Base-by-base conservation (phyloP, 306 rosid genomes). In the Cucurbita argyrosperma region DNA sequence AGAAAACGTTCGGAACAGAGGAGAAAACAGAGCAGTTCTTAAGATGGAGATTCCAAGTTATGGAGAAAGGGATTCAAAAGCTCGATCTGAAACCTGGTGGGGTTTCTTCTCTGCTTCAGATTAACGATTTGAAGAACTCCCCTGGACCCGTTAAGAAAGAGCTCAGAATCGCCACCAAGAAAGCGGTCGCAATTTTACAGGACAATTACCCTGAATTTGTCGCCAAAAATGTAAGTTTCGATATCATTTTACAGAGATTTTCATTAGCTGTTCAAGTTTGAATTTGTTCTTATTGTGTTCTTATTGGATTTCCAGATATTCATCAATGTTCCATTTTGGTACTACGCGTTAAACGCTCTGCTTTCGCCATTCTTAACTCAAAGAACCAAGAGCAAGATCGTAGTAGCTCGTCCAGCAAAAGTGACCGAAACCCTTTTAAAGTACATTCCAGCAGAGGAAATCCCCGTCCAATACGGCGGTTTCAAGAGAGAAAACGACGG, bases 261-360 rank as follows among this genome's bases (percentile, higher is more conserved):
- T 30, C 26, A 30, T 50, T 19, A 4, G 7, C n/a, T 35, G 21
- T 7, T 8, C 8, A 45, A 5, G 5, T 50, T 4, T 12, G 1
- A 57, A 23, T 57, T 23, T 57, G 3, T 57, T 21, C 3, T 26
- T 35, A 58, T 26, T 58, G 16, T 57, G 13, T 42, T n/a, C 8
- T 23, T 1, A 18, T 65, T 43, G 52, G n/a, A 64, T 19, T 65
- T 56, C 63, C 76, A 93, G 98, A 79, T 90, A 51, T 90, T 94
- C 81, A 90, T 94, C 80, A 94, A 94, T 74, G 97, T 86, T 54
- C 98, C 98, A 0, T 90, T 90, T 83, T 94, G 98, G 98, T 94
- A 87, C 81, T 94, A 87, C 40, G 97, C 98, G 47, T 81, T 94
- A 57, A 87, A 85, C 56, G 87, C 94, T 57, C 75, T 92, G 21